A percentile compares a stretch with the other conserved stretches of the same genome.
Evolutionary conservation across 257 asterid genomes (phyloP).

Genomic region (Cinchona pubescens): DNA sequence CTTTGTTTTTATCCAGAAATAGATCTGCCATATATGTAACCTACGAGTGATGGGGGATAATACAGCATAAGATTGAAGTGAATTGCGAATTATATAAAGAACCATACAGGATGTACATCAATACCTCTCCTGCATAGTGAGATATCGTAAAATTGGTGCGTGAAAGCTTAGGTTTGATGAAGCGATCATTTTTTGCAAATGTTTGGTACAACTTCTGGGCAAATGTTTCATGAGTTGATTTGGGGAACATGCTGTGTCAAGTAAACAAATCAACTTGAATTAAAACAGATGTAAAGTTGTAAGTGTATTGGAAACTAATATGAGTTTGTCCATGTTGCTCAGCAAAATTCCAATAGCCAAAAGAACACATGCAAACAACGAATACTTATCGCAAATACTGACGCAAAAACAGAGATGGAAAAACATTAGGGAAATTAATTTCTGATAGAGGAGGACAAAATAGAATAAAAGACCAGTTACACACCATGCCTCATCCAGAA

Average conservation of each 20-base stretch:
- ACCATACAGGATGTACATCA: conserved; percentile 16
- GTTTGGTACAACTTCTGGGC: conserved; percentile 99
- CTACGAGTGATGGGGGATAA: conserved; percentile 41
- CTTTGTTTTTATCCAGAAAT: conserved; percentile 96
- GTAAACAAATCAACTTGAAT: conserved; percentile 21
- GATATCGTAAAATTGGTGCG: conserved; percentile 93
- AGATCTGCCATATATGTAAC: conserved; percentile 88
- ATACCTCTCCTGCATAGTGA: conserved; percentile 99
- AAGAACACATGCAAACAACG: background rate
- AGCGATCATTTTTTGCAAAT: conserved; percentile 81
- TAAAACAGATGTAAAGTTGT: conserved; percentile 12
- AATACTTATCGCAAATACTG: background rate
- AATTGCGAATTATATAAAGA: background rate
- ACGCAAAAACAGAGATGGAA: background rate
- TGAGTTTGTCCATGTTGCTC: background rate
- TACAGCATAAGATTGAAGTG: conserved; percentile 6
- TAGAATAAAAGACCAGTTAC: conserved; percentile 19
- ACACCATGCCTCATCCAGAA: conserved; percentile 98
- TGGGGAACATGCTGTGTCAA: conserved; percentile 93
- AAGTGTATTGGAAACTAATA: background rate
- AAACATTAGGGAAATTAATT: background rate
- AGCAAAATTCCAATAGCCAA: background rate
- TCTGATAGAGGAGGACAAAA: conserved; percentile 8
- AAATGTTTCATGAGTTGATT: conserved; percentile 99
- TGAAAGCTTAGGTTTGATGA: conserved; percentile 97